Conservation (phyloP, 768 basidiomycete genomes). For the Piloderma croceum region DNA sequence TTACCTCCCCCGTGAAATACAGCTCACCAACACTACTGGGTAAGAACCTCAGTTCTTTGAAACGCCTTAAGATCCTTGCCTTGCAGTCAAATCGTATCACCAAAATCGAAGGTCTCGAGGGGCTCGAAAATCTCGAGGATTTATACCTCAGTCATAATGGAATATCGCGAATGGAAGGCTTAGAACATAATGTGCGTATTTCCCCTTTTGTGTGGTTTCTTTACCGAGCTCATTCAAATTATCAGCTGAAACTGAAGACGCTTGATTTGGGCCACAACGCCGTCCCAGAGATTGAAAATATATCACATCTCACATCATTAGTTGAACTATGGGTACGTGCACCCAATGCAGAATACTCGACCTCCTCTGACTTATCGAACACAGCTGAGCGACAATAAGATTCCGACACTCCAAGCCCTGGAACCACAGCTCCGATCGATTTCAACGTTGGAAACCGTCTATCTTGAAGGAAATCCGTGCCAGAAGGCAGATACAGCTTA, state of each 20-base stretch:
- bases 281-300: conserved; percentile 70
- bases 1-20: not conserved
- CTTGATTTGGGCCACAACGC: conserved; percentile 88
- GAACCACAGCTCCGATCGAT: conserved; percentile 58
- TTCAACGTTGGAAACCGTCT: conserved; percentile 72
- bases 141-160: conserved; percentile 95
- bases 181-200: conserved; percentile 72
- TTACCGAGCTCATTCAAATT: not conserved
- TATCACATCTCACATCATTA: conserved; percentile 70
- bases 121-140: conserved; percentile 71
- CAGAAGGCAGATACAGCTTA: conserved; percentile 78
- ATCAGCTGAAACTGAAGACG: conserved; percentile 64
- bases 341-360: not conserved
- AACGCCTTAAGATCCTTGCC: conserved; percentile 76
- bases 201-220: not conserved
- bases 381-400: conserved; percentile 88
- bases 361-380: not conserved
- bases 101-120: conserved; percentile 76
- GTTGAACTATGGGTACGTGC: conserved; percentile 89
- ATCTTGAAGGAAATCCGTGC: conserved; percentile 93
- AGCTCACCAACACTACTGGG: not conserved
- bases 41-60: conserved; percentile 67
- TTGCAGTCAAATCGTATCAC: conserved; percentile 93
- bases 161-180: conserved; percentile 72
- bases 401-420: conserved; percentile 62